Evolutionary conservation across 2,329 filamentous ascomycete species (phyloP), one percentile per base, ranked within the genome.

Genomic region (Annulohypoxylon truncatum): DNA sequence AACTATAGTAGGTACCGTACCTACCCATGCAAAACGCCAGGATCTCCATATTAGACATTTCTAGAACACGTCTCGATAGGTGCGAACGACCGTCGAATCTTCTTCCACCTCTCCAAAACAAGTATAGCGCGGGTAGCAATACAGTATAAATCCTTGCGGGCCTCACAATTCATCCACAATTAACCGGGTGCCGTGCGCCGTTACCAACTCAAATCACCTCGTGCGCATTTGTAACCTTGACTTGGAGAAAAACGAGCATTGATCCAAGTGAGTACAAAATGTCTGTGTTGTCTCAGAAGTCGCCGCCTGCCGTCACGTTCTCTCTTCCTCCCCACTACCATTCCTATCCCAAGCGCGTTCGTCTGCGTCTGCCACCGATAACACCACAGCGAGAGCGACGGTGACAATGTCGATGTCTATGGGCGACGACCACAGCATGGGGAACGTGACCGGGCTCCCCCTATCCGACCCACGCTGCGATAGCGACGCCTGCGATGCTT

Each of bases 101-200:
- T 35, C 57, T 53, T 52, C 56, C 46, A 55, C 50, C 10, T 58
- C 46, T 40, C 53, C 24, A 42, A 47, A 59, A 53, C 8, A 31
- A 46, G 53, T n/a, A 58, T 55, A 24, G 55, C 35, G 42, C 18
- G 9, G 47, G 50, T 35, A 47, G 42, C 46, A 47, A 47, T 55
- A 52, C 31, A 53, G 33, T 59, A 54, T 38, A 29, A 60, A 48
- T 48, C 44, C 44, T 29, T 48, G 44, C 24, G 2, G 2, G 9
- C n/a, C 51, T 12, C 38, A 42, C 31, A 67, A 67, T 69, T 69
- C 61, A 64, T 31, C 64, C 64, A 58, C 40, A 64, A 69, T 69
- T 69, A 67, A 22, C 64, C 56, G 60, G 64, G 15, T n/a, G 42
- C 29, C 10, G 44, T 13, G n/a, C 26, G 50, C 48, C n/a, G 35